phyloP scores from a whole-genome alignment of 176 grass and related monocot species.

The Oryza glumipatula region DNA sequence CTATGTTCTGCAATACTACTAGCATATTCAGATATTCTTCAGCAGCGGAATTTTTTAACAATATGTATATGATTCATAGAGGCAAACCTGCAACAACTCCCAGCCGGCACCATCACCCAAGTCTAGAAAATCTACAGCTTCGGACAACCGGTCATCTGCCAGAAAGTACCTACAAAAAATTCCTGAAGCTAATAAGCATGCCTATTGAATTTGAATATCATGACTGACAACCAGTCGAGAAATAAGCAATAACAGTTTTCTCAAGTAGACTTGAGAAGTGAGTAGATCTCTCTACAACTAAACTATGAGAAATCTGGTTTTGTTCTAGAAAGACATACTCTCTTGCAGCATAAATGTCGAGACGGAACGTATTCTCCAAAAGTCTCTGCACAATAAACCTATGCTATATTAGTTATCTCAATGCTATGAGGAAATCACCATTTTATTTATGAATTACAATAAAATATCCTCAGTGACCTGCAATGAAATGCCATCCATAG shows the following conservation, averaged over 20 bases:
- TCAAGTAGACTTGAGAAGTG: background rate
- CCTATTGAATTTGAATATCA: conserved; percentile 30
- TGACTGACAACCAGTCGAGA: background rate
- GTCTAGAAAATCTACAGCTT: conserved; percentile 89
- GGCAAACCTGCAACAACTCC: conserved; percentile 85
- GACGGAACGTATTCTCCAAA: conserved; percentile 79
- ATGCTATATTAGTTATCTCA: background rate
- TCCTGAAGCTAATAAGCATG: conserved; percentile 24
- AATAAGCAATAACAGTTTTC: background rate
- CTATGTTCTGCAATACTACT: background rate
- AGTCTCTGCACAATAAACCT: conserved; percentile 64
- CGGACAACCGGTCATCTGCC: conserved; percentile 68
- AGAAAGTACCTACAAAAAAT: conserved; percentile 68
- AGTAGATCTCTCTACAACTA: conserved; percentile 1
- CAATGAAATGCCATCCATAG: conserved; percentile 77
- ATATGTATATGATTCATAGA: conserved; percentile 1
- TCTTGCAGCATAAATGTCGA: conserved; percentile 84
- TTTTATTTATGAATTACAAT: background rate
- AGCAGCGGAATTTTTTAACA: conserved; percentile 9
- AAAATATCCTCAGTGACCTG: conserved; percentile 52
- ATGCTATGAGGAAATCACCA: background rate
- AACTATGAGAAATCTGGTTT: background rate
- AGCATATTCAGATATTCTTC: background rate
- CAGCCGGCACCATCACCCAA: conserved; percentile 81
- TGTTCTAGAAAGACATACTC: conserved; percentile 63